Percentiles rank a stretch among this genome's conserved stretches.
Conservation (phyloP, 768 basidiomycete genomes). For the Boletus edulis region DNA sequence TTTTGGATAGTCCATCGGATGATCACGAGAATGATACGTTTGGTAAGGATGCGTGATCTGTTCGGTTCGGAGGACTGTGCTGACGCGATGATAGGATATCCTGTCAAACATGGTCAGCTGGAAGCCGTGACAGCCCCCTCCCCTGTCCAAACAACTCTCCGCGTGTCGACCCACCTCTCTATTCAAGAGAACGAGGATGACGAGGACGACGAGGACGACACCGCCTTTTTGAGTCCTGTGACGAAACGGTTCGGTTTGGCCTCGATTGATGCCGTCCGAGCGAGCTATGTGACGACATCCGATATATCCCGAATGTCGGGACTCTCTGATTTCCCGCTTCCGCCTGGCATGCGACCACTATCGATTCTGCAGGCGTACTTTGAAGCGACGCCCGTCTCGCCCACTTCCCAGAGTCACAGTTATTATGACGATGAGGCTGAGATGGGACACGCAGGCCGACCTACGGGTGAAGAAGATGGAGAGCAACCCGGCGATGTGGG, state of each 20-base stretch:
- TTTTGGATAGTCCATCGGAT: slow-evolving; percentile 6
- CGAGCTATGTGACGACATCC: slow-evolving; percentile 65
- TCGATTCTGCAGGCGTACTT: slow-evolving; percentile 47
- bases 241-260: slow-evolving; percentile 20
- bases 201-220: background rate
- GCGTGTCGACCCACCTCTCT: slow-evolving; percentile 22
- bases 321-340: slow-evolving; percentile 70
- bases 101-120: slow-evolving; percentile 21
- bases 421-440: background rate
- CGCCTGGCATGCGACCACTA: slow-evolving; percentile 41
- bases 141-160: slow-evolving; percentile 8
- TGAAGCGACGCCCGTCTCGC: slow-evolving; percentile 21
- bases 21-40: slow-evolving; percentile 31
- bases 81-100: slow-evolving; percentile 19
- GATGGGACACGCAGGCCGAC: background rate
- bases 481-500: slow-evolving; percentile 12
- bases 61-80: background rate
- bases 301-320: slow-evolving; percentile 62
- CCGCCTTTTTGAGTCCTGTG: slow-evolving; percentile 12
- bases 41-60: slow-evolving; percentile 12
- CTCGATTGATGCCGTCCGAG: slow-evolving; percentile 36
- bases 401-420: background rate
- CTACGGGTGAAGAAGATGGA: background rate
- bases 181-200: slow-evolving; percentile 11
- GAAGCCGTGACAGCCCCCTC: slow-evolving; percentile 13